Base-by-base conservation (phyloP, 352 stramenopile genomes). In the Globisporangium carolinianum region DNA sequence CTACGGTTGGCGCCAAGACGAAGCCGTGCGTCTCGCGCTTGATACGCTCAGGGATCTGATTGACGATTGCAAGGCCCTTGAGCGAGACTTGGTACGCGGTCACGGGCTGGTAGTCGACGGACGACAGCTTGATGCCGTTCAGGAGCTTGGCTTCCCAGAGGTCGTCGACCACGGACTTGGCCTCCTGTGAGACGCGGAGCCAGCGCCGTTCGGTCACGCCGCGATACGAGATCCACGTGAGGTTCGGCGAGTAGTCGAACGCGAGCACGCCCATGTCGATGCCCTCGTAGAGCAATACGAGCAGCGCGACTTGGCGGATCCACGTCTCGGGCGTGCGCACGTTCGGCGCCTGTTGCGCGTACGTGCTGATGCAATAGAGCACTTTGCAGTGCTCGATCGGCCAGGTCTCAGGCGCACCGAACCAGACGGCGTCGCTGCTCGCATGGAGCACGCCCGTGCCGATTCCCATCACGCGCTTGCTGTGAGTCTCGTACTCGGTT, bases 231-330 rank as follows among this genome's bases (percentile, higher is more conserved):
- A 98, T 85, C 66, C 97, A 86, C 46, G 83, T 82, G 15, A 92
- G 92, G 49, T 90, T 93, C 18, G 95, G 95, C 49, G 94, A 93
- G 65, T 98, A 98, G 76, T 98, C 96, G 56, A 98, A 98, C 37
- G 96, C 77, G 38, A 99, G 73, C 24, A 96, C 75, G n/a, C 91
- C 85, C 9, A 84, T 56, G 37, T 98, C 91, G 39, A 99, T 97
- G 11, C 94, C 96, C 71, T 99, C 96, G 62, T 99, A 98, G 17
- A 98, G 71, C 11, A 99, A 68, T 55, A 98, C 93, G 43, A 97
- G 82, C 39, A 99, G 69, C 53, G 96, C 87, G 47, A 96, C 79
- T 68, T 98, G 97, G 18, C 95, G 86, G 53, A 99, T 87, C 96
- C 96, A 99, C 42, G 89, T 71, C 66, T 98, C 94, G 39, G 80